These are phyloP conservation scores for Alternaria sp. DNA, from an alignment of 2,329 filamentous ascomycete species.

Conservation along the genomic window DNA sequence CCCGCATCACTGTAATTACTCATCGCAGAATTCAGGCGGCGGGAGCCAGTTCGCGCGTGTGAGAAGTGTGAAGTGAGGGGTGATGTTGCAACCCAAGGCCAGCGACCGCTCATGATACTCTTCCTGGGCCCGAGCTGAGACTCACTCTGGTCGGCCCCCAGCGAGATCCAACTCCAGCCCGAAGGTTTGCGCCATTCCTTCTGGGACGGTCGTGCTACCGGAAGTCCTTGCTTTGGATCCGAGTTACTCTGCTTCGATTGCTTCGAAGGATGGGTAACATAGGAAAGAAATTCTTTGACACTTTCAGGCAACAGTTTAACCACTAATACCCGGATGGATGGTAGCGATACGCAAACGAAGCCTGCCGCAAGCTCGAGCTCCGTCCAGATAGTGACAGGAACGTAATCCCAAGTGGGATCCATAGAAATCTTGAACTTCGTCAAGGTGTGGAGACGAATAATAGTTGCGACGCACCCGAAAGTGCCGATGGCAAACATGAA, in stretches of 20 bases:
- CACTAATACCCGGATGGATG: conserved; percentile 34
- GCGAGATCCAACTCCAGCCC: conserved; percentile 17
- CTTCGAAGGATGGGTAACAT: conserved; percentile 18
- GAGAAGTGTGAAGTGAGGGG: conserved; percentile 6
- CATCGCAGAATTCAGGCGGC: conserved; percentile 16
- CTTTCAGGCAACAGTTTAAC: conserved; percentile 19
- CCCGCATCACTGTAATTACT: conserved; percentile 21
- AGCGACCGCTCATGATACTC: conserved; percentile 18
- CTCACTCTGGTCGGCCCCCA: conserved; percentile 2
- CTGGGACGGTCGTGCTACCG: not conserved
- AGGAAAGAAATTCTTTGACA: conserved; percentile 20
- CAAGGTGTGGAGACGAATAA: conserved; percentile 35
- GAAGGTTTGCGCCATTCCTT: conserved; percentile 19
- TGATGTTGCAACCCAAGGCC: conserved; percentile 11
- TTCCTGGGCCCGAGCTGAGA: conserved; percentile 4
- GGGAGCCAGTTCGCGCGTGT: conserved; percentile 11
- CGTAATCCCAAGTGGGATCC: conserved; percentile 42
- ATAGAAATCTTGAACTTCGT: conserved; percentile 33
- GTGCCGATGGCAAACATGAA: conserved; percentile 41
- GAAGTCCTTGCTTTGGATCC: not conserved
- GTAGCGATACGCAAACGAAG: conserved; percentile 36
- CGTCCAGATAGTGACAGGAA: conserved; percentile 35
- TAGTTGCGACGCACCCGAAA: conserved; percentile 39
- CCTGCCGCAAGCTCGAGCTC: conserved; percentile 35
- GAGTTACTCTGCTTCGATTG: conserved; percentile 1